Evolutionary conservation across 2,329 filamentous ascomycete species (phyloP).

Genomic region (Alternaria infectoria): DNA sequence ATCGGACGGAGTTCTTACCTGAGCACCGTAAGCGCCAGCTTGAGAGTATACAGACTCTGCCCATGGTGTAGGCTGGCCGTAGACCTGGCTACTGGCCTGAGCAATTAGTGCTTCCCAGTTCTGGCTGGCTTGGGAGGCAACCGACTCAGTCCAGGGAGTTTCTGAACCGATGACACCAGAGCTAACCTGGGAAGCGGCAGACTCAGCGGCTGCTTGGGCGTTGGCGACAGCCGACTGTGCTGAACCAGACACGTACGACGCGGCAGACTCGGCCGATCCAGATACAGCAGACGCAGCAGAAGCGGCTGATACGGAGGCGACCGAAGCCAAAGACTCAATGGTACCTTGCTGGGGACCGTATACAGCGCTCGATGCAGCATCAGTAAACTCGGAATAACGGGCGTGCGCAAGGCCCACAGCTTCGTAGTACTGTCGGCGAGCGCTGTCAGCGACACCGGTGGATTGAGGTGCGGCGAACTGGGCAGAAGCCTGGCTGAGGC

Average conservation of each 20-base stretch:
- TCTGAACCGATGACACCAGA: constrained; percentile 55
- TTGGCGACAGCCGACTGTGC: constrained; percentile 53
- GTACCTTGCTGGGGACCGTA: constrained; percentile 56
- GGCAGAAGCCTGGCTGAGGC: constrained; percentile 71
- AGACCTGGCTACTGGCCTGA: constrained; percentile 72
- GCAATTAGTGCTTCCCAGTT: constrained; percentile 70
- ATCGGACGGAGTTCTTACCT: constrained; percentile 30
- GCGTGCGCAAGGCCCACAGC: constrained; percentile 79
- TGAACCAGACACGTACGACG: constrained; percentile 44
- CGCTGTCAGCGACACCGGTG: constrained; percentile 64
- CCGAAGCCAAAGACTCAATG: constrained; percentile 43
- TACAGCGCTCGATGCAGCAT: constrained; percentile 72
- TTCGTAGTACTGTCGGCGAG: constrained; percentile 75
- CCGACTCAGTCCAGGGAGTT: constrained; percentile 60
- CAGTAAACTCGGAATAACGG: constrained; percentile 76
- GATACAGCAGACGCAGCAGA: constrained; percentile 53
- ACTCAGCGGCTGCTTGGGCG: constrained; percentile 56
- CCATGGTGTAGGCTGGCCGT: constrained; percentile 66
- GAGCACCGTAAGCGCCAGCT: constrained; percentile 65
- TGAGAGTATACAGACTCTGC: constrained; percentile 56
- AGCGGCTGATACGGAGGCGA: constrained; percentile 48
- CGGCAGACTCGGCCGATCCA: constrained; percentile 58
- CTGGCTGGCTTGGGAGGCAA: constrained; percentile 63
- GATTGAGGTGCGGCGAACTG: constrained; percentile 73
- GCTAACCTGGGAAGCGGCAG: constrained; percentile 54